These are phyloP conservation scores for Russula brevipes DNA, from an alignment of 768 basidiomycete genomes.

Conservation along the genomic window DNA sequence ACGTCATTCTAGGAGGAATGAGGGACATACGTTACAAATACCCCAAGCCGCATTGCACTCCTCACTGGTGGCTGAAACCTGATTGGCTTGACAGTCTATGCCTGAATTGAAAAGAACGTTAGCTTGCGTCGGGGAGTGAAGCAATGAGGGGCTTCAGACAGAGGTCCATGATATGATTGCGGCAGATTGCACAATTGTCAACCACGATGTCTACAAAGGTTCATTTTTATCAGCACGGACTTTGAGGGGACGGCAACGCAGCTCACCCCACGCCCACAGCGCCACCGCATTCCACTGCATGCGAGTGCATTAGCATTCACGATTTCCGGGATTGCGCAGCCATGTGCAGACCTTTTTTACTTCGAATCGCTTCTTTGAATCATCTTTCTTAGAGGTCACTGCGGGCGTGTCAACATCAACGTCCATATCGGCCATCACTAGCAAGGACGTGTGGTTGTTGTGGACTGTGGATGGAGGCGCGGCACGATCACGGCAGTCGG, in stretches of 20 bases:
- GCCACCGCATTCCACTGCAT: constrained; percentile 98
- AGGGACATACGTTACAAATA: constrained; percentile 80
- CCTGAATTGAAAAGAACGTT: constrained; percentile 45
- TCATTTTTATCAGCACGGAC: not conserved
- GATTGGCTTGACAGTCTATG: constrained; percentile 99
- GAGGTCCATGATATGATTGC: constrained; percentile 99
- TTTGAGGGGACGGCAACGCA: not conserved
- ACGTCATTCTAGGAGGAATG: not conserved
- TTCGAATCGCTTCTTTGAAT: constrained; percentile 85
- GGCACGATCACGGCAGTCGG: not conserved
- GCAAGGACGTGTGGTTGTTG: not conserved
- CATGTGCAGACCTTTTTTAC: constrained; percentile 83
- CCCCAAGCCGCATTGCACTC: constrained; percentile 99
- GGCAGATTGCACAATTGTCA: constrained; percentile 99
- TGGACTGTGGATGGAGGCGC: not conserved
- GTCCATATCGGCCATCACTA: constrained; percentile 59
- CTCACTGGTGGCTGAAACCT: constrained; percentile 92
- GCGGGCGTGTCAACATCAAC: constrained; percentile 71
- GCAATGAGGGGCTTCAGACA: constrained; percentile 50
- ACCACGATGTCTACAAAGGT: constrained; percentile 81
- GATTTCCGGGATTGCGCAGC: not conserved
- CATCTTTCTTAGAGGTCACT: constrained; percentile 40
- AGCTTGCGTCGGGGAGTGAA: not conserved
- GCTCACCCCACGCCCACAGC: constrained; percentile 95
- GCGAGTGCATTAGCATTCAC: not conserved